Conservation (phyloP, 202 grass and related monocot genomes). For the Thinopyrum obtusiflorum region DNA sequence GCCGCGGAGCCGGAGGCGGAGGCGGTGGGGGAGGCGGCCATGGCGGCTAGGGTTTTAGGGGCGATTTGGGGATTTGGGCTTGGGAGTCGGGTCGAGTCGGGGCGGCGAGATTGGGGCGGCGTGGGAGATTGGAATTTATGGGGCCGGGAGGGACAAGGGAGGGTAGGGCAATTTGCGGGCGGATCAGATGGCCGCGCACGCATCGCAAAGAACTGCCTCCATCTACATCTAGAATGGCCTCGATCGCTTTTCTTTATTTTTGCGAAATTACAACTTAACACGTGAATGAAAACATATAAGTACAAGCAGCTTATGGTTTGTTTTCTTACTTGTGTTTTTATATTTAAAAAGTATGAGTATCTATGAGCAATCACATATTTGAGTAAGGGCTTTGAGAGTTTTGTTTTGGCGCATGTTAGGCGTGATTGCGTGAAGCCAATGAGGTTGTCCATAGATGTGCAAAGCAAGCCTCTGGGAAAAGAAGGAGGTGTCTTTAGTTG, state of each 20-base stretch:
- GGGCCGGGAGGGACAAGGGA: background rate
- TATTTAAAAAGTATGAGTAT: no score
- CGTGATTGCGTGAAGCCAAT: no score
- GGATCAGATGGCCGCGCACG: background rate
- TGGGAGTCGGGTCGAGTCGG: slow-evolving; percentile 8
- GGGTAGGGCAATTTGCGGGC: slow-evolving; percentile 21
- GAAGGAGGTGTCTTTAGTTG: no score
- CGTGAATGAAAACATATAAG: no score
- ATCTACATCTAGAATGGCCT: background rate
- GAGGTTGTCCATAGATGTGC: no score
- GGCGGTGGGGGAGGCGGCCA: slow-evolving; percentile 35
- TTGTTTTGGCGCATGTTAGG: no score
- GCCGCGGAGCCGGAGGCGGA: slow-evolving; percentile 10
- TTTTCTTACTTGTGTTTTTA: no score
- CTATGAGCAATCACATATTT: no score
- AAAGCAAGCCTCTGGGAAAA: no score
- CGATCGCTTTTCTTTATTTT: background rate
- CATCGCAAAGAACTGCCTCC: slow-evolving; percentile 7
- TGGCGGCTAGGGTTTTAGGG: slow-evolving; percentile 53
- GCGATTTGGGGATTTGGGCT: slow-evolving; percentile 35
- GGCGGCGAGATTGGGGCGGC: slow-evolving; percentile 7
- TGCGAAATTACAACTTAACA: background rate
- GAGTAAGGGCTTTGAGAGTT: no score
- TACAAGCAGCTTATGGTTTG: no score
- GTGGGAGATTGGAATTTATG: slow-evolving; percentile 33